A percentile compares a stretch with the other conserved stretches of the same genome.
phyloP scores from a whole-genome alignment of 257 asterid genomes.

The Ophiorrhiza pumila region DNA sequence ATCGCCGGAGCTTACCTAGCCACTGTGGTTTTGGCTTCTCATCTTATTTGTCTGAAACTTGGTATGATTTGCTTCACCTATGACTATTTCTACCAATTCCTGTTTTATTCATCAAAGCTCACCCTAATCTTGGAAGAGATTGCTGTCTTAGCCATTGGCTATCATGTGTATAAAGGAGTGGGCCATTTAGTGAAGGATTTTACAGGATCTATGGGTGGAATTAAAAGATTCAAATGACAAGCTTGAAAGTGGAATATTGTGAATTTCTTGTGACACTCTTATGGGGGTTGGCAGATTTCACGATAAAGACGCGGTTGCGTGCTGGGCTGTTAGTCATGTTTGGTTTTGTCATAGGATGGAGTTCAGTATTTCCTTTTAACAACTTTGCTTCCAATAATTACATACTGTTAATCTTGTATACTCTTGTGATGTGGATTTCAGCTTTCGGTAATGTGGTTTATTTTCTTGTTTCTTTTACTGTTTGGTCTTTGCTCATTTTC shows the following conservation, averaged over 20 bases:
- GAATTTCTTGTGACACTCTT: not conserved
- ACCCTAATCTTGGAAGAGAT: slow-evolving; percentile 23
- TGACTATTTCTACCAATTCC: slow-evolving; percentile 11
- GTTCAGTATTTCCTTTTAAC: no score
- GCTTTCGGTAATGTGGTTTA: no score
- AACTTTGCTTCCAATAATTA: no score
- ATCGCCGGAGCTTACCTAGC: not conserved
- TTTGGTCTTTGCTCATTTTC: no score
- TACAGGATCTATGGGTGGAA: not conserved
- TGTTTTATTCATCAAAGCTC: slow-evolving; percentile 29
- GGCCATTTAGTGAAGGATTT: slow-evolving; percentile 10
- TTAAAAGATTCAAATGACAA: not conserved
- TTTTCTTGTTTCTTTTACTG: not conserved
- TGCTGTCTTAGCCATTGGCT: slow-evolving; percentile 29
- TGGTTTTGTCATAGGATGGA: not conserved
- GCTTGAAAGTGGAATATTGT: not conserved
- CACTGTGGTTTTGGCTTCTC: slow-evolving; percentile 5
- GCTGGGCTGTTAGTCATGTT: slow-evolving; percentile 1
- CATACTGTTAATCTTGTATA: no score
- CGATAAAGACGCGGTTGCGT: not conserved
- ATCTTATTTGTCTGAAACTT: slow-evolving; percentile 1
- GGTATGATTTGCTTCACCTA: not conserved
- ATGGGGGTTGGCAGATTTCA: not conserved
- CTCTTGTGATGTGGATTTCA: not conserved
- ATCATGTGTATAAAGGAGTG: slow-evolving; percentile 21